Evolutionary conservation across 257 asterid genomes (phyloP), one percentile per base, ranked within the genome.

Genomic region (Primulina tabacum): DNA sequence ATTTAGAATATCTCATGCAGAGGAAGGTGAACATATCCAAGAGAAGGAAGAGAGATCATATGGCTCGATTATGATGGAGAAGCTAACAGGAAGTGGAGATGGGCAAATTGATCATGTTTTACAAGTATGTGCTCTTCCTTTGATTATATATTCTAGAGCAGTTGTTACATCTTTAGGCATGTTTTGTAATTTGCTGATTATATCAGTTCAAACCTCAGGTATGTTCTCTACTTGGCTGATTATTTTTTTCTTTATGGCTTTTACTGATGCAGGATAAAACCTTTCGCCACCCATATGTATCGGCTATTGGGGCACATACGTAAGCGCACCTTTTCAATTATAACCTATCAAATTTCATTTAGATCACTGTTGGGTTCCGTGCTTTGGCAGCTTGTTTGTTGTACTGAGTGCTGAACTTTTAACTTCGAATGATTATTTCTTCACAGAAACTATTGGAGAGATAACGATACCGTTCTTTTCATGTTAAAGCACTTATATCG

Each of bases 261-360:
- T 70, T 65, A 40, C 38, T 55, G 4, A 50, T 80, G 79, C 94
- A 93, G 99, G 97, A 94, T 79, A 91, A 94, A 82, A 91, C 99
- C 60, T 94, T 94, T 80, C 90, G 96, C 12, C 99, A 94, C 78
- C 95, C 96, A 16, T 94, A 89, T 71, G 37, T 94, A 71, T 94
- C 99, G 8, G 97, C 96, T 71, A 78, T 94, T 52, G 92, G 95
- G 63, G 66, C 99, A 2, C 99, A 94, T 70, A 94, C 99, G 97
- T 90, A 79, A 90, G 99, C 79, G 53, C 73, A 18, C 5, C 28
- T 17, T 35, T 52, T 57, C 6, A 12, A 14, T 60, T 32, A 0
- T 18, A 10, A 58, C 52, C 16, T 14, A 20, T 28, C 32, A 12
- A 43, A 43, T 43, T 12, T 43, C 55, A 43, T 43, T 43, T 43